Evolutionary conservation across 75 land plant species (phyloP).

Genomic region (Azolla pinnata): DNA sequence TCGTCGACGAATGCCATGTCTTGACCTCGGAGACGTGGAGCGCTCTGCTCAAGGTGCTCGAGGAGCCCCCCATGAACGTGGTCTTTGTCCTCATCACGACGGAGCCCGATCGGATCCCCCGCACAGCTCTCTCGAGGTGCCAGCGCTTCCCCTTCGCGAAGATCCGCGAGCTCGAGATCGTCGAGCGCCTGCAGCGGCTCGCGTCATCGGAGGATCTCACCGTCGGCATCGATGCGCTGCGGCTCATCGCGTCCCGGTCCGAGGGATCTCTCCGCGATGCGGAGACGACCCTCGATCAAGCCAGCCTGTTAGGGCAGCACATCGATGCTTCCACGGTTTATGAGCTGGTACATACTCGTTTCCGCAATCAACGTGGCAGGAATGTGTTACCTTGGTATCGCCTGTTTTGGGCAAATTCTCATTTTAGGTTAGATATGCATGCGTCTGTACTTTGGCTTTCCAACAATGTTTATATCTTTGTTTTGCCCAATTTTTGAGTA

Average conservation of each 20-base stretch:
- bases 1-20: slow-evolving; percentile 23
- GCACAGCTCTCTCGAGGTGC: slow-evolving; percentile 14
- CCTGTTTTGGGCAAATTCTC: too few relatives aligned
- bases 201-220: slow-evolving; percentile 8
- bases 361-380: too few relatives aligned
- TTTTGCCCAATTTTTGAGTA: too few relatives aligned
- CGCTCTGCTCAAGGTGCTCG: slow-evolving; percentile 20
- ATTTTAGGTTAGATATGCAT: too few relatives aligned
- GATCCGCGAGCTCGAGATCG: slow-evolving; percentile 14
- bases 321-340: slow-evolving; percentile 10
- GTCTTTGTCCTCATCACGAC: slow-evolving; percentile 29
- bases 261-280: slow-evolving; percentile 25
- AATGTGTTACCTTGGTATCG: too few relatives aligned
- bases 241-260: slow-evolving; percentile 14
- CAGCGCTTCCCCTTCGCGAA: slow-evolving; percentile 20
- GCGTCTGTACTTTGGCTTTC: too few relatives aligned
- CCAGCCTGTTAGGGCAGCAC: slow-evolving; percentile 17
- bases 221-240: slow-evolving; percentile 10
- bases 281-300: slow-evolving; percentile 20
- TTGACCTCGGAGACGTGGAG: slow-evolving; percentile 18
- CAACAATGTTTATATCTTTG: too few relatives aligned
- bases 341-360: too few relatives aligned
- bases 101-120: slow-evolving; percentile 18
- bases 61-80: slow-evolving; percentile 23
- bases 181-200: slow-evolving; percentile 8